A percentile compares a stretch with the other conserved stretches of the same genome.
Conservation (phyloP, 2,329 filamentous ascomycete species). For the Talaromyces albobiverticillius region DNA sequence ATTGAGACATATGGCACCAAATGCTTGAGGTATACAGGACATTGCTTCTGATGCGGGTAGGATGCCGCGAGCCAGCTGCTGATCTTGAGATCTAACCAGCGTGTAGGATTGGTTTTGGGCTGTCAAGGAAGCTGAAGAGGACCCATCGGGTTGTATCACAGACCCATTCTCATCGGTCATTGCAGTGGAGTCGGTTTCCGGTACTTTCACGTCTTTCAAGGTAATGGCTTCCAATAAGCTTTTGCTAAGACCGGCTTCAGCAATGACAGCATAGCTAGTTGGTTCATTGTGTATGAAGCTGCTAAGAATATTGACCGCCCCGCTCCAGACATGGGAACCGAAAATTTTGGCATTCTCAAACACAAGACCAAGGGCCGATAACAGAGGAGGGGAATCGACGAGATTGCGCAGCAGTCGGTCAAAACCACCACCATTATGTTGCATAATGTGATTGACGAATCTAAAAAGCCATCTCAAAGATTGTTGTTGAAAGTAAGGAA, state of each 20-base stretch:
- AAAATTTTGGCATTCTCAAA: slow-evolving; percentile 76
- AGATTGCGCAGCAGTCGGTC: slow-evolving; percentile 88
- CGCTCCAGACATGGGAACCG: slow-evolving; percentile 93
- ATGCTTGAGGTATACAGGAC: slow-evolving; percentile 76
- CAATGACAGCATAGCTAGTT: slow-evolving; percentile 93
- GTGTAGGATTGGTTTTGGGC: slow-evolving; percentile 24
- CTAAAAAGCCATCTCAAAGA: slow-evolving; percentile 92
- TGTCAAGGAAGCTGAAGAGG: slow-evolving; percentile 20
- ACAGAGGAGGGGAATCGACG: slow-evolving; percentile 84
- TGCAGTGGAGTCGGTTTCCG: slow-evolving; percentile 30
- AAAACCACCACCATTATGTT: slow-evolving; percentile 75
- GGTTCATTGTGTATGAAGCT: slow-evolving; percentile 99
- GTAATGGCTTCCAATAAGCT: slow-evolving; percentile 81
- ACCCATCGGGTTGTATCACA: slow-evolving; percentile 37
- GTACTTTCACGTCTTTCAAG: slow-evolving; percentile 35
- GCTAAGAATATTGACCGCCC: slow-evolving; percentile 84
- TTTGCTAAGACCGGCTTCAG: slow-evolving; percentile 86
- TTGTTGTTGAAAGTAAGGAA: slow-evolving; percentile 90
- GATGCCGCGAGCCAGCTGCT: slow-evolving; percentile 64
- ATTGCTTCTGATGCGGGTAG: slow-evolving; percentile 88
- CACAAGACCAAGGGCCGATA: slow-evolving; percentile 75
- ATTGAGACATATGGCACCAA: slow-evolving; percentile 93
- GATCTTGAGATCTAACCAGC: slow-evolving; percentile 28
- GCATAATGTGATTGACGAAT: slow-evolving; percentile 93
- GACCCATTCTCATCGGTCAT: slow-evolving; percentile 35